Evolutionary conservation across 108 stramenopile species (phyloP).

Genomic region (Nitzschia sp.): DNA sequence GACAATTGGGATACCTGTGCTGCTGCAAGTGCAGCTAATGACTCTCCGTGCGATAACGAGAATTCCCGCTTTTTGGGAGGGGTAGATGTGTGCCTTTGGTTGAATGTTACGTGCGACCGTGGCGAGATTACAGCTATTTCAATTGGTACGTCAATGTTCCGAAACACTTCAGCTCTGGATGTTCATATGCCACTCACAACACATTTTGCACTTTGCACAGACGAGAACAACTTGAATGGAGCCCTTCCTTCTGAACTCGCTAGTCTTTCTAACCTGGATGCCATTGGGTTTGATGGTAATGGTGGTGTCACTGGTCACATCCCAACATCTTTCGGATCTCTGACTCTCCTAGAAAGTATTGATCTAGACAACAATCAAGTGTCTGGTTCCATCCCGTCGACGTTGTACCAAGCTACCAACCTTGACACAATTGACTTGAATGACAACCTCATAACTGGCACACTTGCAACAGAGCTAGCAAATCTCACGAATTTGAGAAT

Average conservation of each 20-base stretch:
- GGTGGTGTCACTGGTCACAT: slow-evolving; percentile 31
- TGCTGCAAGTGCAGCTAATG: neutral
- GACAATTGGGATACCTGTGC: slow-evolving; percentile 44
- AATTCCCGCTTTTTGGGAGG: slow-evolving; percentile 32
- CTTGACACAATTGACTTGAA: slow-evolving; percentile 57
- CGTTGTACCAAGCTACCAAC: slow-evolving; percentile 34
- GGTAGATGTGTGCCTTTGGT: slow-evolving; percentile 52
- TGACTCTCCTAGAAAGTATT: slow-evolving; percentile 20
- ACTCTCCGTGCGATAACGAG: slow-evolving; percentile 15
- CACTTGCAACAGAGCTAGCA: slow-evolving; percentile 51
- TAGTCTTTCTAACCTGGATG: slow-evolving; percentile 15
- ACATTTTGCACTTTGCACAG: slow-evolving; percentile 7
- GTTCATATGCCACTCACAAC: neutral
- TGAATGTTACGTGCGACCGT: slow-evolving; percentile 37
- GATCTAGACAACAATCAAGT: slow-evolving; percentile 44
- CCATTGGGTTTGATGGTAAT: slow-evolving; percentile 39
- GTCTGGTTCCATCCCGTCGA: slow-evolving; percentile 35
- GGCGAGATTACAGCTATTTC: slow-evolving; percentile 32
- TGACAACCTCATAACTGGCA: slow-evolving; percentile 59
- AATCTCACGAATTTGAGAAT: slow-evolving; percentile 30
- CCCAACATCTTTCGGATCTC: slow-evolving; percentile 28
- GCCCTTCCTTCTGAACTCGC: slow-evolving; percentile 25
- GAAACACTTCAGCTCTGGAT: neutral
- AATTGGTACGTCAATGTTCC: slow-evolving; percentile 25
- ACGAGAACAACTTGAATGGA: slow-evolving; percentile 42